Conservation (phyloP, 1,284 basidiomycete species). For the Cerioporus squamosus region DNA sequence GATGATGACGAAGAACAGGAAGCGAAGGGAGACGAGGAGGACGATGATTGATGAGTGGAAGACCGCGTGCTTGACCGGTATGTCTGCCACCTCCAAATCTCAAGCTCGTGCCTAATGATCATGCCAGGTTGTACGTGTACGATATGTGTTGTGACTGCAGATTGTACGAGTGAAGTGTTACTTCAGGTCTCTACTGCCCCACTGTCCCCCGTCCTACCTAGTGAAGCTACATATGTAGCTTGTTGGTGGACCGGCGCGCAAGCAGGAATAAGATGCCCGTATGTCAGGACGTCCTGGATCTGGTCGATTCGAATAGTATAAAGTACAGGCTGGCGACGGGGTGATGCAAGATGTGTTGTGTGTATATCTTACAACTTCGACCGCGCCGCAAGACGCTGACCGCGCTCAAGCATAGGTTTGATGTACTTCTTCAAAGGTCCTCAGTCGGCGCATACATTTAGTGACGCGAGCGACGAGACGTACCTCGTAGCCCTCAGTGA, state of each 20-base stretch:
- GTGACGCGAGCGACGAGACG: constrained; percentile 8
- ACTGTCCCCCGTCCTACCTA: too few species aligned
- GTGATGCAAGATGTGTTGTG: not conserved
- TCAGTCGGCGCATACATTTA: not conserved
- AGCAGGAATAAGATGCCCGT: not conserved
- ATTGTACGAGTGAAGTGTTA: not conserved
- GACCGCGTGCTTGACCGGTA: not conserved
- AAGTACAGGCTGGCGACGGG: not conserved
- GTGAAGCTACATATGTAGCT: too few species aligned
- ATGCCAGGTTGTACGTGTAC: too few species aligned
- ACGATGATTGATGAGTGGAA: not conserved
- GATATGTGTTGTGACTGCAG: too few species aligned
- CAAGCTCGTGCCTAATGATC: too few species aligned
- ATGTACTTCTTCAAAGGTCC: constrained; percentile 9
- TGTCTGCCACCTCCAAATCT: not conserved
- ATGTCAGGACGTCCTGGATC: too few species aligned
- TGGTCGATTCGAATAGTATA: too few species aligned
- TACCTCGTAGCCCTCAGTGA: constrained; percentile 60
- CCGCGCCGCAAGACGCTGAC: constrained; percentile 39
- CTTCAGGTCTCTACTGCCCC: not conserved
- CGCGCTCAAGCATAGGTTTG: constrained; percentile 48
- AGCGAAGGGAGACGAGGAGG: constrained; percentile 19
- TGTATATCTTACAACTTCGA: constrained; percentile 28
- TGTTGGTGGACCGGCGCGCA: not conserved
- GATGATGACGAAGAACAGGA: constrained; percentile 33